Base-by-base conservation (phyloP, 73 alveolate species). In the Paramecium octaurelia region DNA sequence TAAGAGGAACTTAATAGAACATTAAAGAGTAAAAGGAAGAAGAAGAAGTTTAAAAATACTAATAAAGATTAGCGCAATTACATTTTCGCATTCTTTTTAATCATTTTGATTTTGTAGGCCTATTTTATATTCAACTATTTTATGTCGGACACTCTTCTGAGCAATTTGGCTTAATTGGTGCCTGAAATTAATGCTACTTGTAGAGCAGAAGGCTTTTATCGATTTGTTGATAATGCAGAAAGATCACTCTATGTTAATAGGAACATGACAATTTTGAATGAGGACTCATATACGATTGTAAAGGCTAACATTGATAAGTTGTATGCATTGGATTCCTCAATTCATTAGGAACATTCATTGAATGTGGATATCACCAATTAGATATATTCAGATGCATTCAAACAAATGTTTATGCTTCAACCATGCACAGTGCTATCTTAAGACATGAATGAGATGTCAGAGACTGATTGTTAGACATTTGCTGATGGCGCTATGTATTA, bases 161-260 rank as follows among this genome's bases (percentile, higher is more conserved):
- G 58, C 38, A 70, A 77, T 44, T 40, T 70, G 8, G 58, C 43
- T 31, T 89, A 89, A 43, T 42, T 70, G 3, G 91, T 68, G 4
- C 76, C 71, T 44, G 94, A 89, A 89, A 59, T 89, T 8, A 70
- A 89, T 89, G 94, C 94, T 9, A 89, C 94, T 21, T 69, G 73
- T 4, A 70, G 88, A 31, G 86, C 92, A 27, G 94, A 89, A 89
- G 84, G 90, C 2, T 89, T 71, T 60, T 89, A 70, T 71, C 50
- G 86, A 12, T 40, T 44, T 89, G 90, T 46, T 44, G 94, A 89
- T 69, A 89, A 89, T 71, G 6, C 44, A 34, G 86, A 89, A 71
- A 89, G 94, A 89, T 89, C 86, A 5, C 57, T 89, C 3, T 89
- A 70, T 73, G 20, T 46, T 23, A 83, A 71, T 11, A 70, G 80